Conservation (phyloP, 768 basidiomycete species). For the Russula abietina region DNA sequence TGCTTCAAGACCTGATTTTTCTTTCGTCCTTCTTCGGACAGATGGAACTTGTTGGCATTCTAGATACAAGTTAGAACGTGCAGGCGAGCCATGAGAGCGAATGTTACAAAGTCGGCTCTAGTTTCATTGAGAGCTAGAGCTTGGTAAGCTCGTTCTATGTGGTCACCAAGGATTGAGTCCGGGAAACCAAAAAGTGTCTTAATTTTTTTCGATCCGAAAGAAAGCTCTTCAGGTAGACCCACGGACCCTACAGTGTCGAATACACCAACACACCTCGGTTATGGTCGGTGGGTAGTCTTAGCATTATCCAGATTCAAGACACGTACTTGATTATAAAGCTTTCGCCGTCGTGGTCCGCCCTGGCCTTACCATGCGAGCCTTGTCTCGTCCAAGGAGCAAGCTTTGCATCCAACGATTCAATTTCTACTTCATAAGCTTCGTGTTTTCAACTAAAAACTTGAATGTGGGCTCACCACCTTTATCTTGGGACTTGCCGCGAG, state of each 20-base stretch:
- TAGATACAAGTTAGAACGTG: constrained; percentile 27
- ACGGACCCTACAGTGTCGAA: constrained; percentile 75
- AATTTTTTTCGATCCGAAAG: constrained; percentile 38
- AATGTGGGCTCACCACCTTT: constrained; percentile 34
- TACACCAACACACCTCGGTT: constrained; percentile 56
- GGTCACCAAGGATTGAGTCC: constrained; percentile 52
- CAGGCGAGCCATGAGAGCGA: background rate
- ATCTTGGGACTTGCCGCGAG: constrained; percentile 49
- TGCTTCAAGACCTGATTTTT: constrained; percentile 61
- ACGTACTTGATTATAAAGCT: constrained; percentile 59
- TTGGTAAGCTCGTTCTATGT: constrained; percentile 61
- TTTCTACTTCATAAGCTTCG: constrained; percentile 31
- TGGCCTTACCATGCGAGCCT: constrained; percentile 46
- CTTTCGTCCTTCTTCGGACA: constrained; percentile 44
- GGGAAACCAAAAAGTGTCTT: constrained; percentile 59
- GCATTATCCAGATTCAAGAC: background rate
- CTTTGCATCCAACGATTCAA: constrained; percentile 35
- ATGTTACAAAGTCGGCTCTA: constrained; percentile 56
- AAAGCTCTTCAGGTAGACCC: constrained; percentile 63
- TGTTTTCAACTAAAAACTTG: background rate
- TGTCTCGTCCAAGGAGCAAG: constrained; percentile 52
- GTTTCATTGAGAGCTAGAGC: constrained; percentile 65
- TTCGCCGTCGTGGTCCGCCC: constrained; percentile 42
- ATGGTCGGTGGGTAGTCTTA: constrained; percentile 2
- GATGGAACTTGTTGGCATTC: constrained; percentile 59